These are phyloP conservation scores for Tylopilus subfusipes DNA, from an alignment of 768 basidiomycete species.

Conservation along the genomic window DNA sequence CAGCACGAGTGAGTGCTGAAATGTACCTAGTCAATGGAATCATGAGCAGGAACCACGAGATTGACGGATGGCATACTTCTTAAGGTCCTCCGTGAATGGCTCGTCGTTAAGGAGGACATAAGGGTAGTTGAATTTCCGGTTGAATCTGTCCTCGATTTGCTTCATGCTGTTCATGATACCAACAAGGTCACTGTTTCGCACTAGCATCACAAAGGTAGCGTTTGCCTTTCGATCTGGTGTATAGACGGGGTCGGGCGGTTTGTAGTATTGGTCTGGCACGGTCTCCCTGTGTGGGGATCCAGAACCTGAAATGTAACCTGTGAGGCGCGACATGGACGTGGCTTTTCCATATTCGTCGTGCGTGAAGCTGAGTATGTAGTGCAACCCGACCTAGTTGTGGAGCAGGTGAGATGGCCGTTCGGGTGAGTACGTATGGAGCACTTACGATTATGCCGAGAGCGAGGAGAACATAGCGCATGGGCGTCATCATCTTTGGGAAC, in stretches of 20 bases:
- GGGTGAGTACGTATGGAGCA: not conserved
- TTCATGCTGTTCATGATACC: constrained; percentile 61
- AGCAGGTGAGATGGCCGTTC: constrained; percentile 8
- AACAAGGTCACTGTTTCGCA: constrained; percentile 61
- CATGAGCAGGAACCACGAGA: constrained; percentile 3
- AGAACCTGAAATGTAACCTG: constrained; percentile 21
- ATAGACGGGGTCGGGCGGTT: constrained; percentile 34
- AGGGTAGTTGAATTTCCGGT: constrained; percentile 72
- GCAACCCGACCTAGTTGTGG: constrained; percentile 34
- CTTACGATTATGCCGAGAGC: constrained; percentile 46
- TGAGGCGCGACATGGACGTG: constrained; percentile 37
- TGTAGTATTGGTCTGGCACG: constrained; percentile 59
- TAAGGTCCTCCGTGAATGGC: constrained; percentile 74
- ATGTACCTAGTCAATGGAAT: constrained; percentile 27
- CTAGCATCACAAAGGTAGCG: constrained; percentile 80
- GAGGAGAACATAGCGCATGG: constrained; percentile 55
- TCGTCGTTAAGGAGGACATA: constrained; percentile 90
- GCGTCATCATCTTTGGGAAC: constrained; percentile 49
- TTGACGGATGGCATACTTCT: constrained; percentile 39
- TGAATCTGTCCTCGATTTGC: constrained; percentile 86
- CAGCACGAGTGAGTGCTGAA: constrained; percentile 26
- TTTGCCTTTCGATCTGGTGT: constrained; percentile 64
- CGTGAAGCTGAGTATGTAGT: constrained; percentile 41
- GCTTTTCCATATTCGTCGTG: constrained; percentile 41
- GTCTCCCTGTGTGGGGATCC: constrained; percentile 52